Evolutionary conservation across 2,329 filamentous ascomycete species (phyloP).

Genomic region (Periconia digitata): DNA sequence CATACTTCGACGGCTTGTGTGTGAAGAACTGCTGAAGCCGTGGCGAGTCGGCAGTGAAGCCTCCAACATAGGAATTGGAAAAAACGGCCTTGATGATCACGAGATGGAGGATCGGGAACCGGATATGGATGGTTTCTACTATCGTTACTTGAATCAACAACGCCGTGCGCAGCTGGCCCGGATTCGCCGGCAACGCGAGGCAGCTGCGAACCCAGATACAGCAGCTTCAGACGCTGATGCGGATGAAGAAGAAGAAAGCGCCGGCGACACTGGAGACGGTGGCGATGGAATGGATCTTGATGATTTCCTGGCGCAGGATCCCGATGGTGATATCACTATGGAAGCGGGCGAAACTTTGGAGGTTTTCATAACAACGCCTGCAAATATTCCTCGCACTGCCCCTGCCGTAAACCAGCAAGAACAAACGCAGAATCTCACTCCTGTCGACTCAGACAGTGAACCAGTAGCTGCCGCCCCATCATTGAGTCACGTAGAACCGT

Average conservation of each 20-base stretch:
- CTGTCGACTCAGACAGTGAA: slow-evolving; percentile 72
- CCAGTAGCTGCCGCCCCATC: slow-evolving; percentile 62
- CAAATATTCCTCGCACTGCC: slow-evolving; percentile 54
- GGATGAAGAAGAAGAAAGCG: slow-evolving; percentile 50
- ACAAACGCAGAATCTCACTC: slow-evolving; percentile 65
- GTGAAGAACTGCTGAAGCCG: slow-evolving; percentile 84
- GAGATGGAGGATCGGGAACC: slow-evolving; percentile 60
- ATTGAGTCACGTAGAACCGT: slow-evolving; percentile 64
- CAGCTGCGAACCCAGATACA: slow-evolving; percentile 50
- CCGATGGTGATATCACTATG: slow-evolving; percentile 54
- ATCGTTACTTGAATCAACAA: slow-evolving; percentile 27
- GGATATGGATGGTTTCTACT: slow-evolving; percentile 35
- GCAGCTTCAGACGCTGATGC: slow-evolving; percentile 48
- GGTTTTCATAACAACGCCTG: slow-evolving; percentile 67
- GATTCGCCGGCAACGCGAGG: slow-evolving; percentile 23
- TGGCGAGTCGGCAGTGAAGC: slow-evolving; percentile 87
- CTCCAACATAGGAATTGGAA: slow-evolving; percentile 74
- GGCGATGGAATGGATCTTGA: slow-evolving; percentile 53
- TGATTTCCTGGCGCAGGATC: slow-evolving; percentile 48
- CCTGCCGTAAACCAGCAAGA: slow-evolving; percentile 47
- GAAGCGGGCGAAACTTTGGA: slow-evolving; percentile 49
- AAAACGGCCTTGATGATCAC: slow-evolving; percentile 80
- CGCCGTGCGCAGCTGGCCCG: slow-evolving; percentile 29
- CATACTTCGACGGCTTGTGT: slow-evolving; percentile 78
- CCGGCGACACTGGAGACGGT: slow-evolving; percentile 44